Conservation (phyloP, 179 eudicot species). For the Drosera spatulata region DNA sequence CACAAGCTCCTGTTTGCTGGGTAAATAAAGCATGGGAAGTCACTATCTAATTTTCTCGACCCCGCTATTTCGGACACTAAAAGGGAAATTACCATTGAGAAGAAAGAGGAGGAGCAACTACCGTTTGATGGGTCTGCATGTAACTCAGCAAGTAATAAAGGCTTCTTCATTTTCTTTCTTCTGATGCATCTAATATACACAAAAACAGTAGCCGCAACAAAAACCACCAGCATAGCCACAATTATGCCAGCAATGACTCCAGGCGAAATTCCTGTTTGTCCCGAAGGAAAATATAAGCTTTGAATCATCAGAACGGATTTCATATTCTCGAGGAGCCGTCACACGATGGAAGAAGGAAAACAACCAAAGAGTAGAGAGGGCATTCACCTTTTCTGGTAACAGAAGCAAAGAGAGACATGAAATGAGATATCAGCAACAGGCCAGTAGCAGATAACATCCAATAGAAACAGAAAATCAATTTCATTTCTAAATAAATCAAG, state of each 20-base stretch:
- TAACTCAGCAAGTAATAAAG: conserved; percentile 15
- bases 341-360: background rate
- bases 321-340: conserved; percentile 1
- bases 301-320: conserved; percentile 5
- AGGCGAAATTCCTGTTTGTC: conserved; percentile 28
- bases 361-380: conserved; percentile 1
- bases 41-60: too few relatives aligned
- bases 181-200: conserved; percentile 22
- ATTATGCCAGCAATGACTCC: conserved; percentile 43
- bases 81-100: background rate
- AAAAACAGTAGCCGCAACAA: conserved; percentile 24
- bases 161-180: conserved; percentile 20
- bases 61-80: background rate
- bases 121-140: conserved; percentile 20
- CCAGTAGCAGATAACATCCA: background rate
- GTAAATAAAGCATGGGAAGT: too few relatives aligned
- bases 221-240: conserved; percentile 26
- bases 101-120: conserved; percentile 15
- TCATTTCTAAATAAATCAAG: background rate
- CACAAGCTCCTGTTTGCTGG: too few relatives aligned
- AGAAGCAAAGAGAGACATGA: too few relatives aligned
- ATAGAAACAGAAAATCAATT: conserved; percentile 1
- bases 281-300: conserved; percentile 5
- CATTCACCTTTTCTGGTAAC: too few relatives aligned
- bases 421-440: too few relatives aligned